These are phyloP conservation scores for Acacia concinna DNA, from an alignment of 331 rosid genomes.

Conservation along the genomic window DNA sequence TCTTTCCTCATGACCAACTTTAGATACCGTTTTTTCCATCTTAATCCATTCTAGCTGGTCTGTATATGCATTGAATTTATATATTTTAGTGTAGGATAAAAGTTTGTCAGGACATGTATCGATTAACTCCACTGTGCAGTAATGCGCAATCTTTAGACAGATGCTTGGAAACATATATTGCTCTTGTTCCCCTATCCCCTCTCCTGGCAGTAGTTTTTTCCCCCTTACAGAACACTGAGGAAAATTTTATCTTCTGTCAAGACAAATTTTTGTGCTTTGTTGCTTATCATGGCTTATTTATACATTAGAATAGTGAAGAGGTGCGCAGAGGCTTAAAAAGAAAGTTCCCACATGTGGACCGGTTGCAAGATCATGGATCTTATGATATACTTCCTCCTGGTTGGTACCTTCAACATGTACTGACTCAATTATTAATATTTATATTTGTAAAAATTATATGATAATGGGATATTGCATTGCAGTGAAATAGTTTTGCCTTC, in stretches of 20 bases:
- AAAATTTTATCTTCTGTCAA: slow-evolving; percentile 20
- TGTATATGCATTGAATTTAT: background rate
- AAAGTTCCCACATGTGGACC: slow-evolving; percentile 56
- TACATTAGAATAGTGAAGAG: slow-evolving; percentile 73
- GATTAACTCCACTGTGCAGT: slow-evolving; percentile 23
- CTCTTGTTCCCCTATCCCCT: background rate
- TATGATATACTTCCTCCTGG: slow-evolving; percentile 80
- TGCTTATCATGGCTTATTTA: slow-evolving; percentile 32
- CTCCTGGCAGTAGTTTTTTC: background rate
- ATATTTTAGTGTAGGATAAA: background rate
- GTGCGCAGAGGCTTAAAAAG: slow-evolving; percentile 64
- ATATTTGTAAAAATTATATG: background rate
- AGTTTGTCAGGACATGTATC: background rate
- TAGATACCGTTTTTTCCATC: background rate
- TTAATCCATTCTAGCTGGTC: slow-evolving; percentile 15
- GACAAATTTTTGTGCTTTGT: background rate
- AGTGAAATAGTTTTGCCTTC: background rate
- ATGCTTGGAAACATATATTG: background rate
- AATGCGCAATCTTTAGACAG: background rate
- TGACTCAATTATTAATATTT: background rate
- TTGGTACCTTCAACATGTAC: slow-evolving; percentile 31
- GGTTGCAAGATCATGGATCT: slow-evolving; percentile 46
- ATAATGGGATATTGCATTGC: background rate
- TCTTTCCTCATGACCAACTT: background rate
- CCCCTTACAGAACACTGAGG: slow-evolving; percentile 15